phyloP scores from a whole-genome alignment of 805 yeast species.

The Wickerhamomyces bisporus region DNA sequence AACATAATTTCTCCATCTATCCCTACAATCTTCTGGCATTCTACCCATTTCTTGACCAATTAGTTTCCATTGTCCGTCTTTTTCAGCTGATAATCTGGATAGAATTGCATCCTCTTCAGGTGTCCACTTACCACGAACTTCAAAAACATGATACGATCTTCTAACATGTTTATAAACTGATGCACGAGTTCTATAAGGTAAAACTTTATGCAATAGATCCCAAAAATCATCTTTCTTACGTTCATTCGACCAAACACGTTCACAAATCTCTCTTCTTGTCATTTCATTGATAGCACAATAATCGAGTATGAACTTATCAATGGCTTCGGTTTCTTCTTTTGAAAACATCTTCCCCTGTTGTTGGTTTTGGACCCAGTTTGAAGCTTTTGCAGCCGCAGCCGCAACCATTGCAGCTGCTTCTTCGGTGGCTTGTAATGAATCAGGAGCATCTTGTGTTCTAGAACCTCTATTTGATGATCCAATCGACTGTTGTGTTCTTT shows the following conservation, averaged over 20 bases:
- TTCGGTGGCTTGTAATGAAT: not conserved
- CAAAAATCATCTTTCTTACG: slow-evolving; percentile 86
- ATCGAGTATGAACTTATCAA: slow-evolving; percentile 66
- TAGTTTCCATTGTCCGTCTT: slow-evolving; percentile 83
- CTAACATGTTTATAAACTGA: slow-evolving; percentile 90
- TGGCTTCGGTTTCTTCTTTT: slow-evolving; percentile 59
- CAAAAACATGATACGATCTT: slow-evolving; percentile 82
- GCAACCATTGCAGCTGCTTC: slow-evolving; percentile 37
- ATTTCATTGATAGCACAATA: slow-evolving; percentile 61
- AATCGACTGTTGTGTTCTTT: not conserved
- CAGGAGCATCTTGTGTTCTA: not conserved
- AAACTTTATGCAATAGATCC: slow-evolving; percentile 73
- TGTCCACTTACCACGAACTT: slow-evolving; percentile 88
- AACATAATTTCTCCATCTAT: slow-evolving; percentile 92
- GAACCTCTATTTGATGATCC: not conserved
- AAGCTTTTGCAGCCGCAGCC: slow-evolving; percentile 41
- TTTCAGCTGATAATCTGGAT: slow-evolving; percentile 54
- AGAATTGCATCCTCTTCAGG: slow-evolving; percentile 71
- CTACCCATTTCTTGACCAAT: slow-evolving; percentile 78
- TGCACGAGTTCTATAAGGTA: slow-evolving; percentile 84
- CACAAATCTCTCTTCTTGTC: slow-evolving; percentile 66
- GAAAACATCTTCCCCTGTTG: slow-evolving; percentile 40
- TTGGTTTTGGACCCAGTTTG: slow-evolving; percentile 21
- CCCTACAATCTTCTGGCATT: slow-evolving; percentile 98
- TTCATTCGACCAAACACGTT: slow-evolving; percentile 82